Base-by-base conservation (phyloP, 495 filamentous ascomycete genomes). In the Hyaloscypha hepaticicola region DNA sequence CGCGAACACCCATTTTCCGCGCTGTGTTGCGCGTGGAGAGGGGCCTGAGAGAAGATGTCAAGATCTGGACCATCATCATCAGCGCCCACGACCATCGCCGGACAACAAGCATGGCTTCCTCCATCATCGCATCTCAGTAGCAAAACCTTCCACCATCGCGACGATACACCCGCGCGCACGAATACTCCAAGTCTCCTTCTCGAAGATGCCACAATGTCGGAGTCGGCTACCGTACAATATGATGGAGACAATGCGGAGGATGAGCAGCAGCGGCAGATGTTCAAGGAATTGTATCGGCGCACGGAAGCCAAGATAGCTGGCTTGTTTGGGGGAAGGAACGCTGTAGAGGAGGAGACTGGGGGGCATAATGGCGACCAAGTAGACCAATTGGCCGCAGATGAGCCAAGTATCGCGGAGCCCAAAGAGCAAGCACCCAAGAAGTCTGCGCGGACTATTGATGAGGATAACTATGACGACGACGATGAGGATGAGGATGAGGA, bases 401-500 rank as follows among this genome's bases (percentile, higher is more conserved):
- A 73, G 29, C 55, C 70, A 16, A 53, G 55, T 56, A 65, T 61
- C 58, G 68, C 72, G 29, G 74, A 69, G 61, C 63, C 58, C 56
- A 64, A 70, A 31, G 66, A 69, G 65, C 70, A 75, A 28, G 77
- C 80, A n/a, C 75, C 82, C 14, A 84, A 83, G 72, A 90, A 87
- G 67, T 69, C 87, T 45, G 81, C 88, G 45, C 81, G 91, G 38
- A 86, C 88, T 56, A 88, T 96, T 70, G 88, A 90, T 72, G 91
- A 96, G 56, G 89, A 92, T 71, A 89, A 95, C 68, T 86, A 96
- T 55, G 92, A 95, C 60, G 91, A 96, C 50, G 88, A 91, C 3
- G 86, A 87, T 21, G 85, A 88, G 3, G 82, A 88, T 0, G 82
- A 84, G 6, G 86, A 88, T 3, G 86, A 88, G 33, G 86, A 88